phyloP scores from a whole-genome alignment of 2,329 filamentous ascomycete genomes.

The Cladophialophora exuberans region DNA sequence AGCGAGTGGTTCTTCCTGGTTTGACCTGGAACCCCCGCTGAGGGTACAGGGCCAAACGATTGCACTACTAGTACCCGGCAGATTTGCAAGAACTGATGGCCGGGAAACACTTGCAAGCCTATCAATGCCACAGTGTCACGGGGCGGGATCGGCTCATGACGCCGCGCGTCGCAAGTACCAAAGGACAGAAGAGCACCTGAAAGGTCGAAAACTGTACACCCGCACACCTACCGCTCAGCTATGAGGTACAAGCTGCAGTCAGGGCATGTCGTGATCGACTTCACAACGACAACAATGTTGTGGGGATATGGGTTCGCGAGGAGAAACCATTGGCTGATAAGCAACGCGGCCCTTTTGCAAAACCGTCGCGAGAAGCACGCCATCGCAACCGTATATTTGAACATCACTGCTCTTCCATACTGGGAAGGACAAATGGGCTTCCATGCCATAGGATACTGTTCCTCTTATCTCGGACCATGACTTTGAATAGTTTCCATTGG shows the following conservation, averaged over 20 bases:
- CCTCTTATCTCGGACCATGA: not conserved
- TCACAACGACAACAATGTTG: not conserved
- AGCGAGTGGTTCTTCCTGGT: not conserved
- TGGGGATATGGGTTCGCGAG: not conserved
- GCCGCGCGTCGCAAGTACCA: not conserved
- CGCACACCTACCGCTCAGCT: too few species aligned
- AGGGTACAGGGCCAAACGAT: too few species aligned
- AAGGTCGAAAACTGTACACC: too few species aligned
- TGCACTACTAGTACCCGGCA: too few species aligned
- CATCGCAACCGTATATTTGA: constrained; percentile 9
- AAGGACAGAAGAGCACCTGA: not conserved
- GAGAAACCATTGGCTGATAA: constrained; percentile 2
- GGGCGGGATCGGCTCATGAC: not conserved
- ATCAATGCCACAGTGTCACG: not conserved
- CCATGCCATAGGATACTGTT: not conserved
- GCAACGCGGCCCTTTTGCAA: not conserved
- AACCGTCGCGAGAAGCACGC: constrained; percentile 10
- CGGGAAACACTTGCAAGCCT: too few species aligned
- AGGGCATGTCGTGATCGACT: not conserved
- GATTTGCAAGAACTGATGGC: too few species aligned
- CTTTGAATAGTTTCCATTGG: not conserved
- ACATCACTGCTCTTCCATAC: constrained; percentile 5
- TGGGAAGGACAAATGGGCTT: constrained; percentile 1
- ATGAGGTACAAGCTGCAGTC: too few species aligned
- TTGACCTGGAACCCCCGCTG: not conserved